A percentile compares a stretch with the other conserved stretches of the same genome.
These are phyloP conservation scores for Straminergon stramineum DNA, from an alignment of 225 moss, liverwort and hornwort species.

Conservation along the genomic window DNA sequence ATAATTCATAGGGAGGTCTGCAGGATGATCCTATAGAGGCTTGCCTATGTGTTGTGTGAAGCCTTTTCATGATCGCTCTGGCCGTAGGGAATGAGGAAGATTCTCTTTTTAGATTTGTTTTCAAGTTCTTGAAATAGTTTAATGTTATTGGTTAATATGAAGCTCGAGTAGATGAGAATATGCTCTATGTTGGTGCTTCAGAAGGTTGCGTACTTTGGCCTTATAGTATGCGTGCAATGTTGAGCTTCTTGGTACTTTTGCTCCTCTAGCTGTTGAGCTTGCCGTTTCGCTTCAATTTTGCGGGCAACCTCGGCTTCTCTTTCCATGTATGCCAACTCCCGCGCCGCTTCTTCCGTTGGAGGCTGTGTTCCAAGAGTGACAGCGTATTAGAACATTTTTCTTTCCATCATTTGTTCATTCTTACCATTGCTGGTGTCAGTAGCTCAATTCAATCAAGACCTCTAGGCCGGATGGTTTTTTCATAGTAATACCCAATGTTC, in stretches of 20 bases:
- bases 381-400: background rate
- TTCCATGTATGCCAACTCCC: constrained; percentile 12
- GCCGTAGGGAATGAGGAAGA: background rate
- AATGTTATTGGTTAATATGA: background rate
- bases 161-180: background rate
- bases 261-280: constrained; percentile 13
- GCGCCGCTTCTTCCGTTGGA: constrained; percentile 34
- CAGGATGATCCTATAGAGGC: background rate
- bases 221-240: constrained; percentile 8
- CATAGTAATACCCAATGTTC: background rate
- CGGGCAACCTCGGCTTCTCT: constrained; percentile 18
- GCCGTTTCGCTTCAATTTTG: constrained; percentile 16
- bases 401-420: background rate
- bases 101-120: background rate
- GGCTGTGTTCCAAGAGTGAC: constrained; percentile 9
- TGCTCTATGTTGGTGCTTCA: background rate
- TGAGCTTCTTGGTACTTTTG: constrained; percentile 22
- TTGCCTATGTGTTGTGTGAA: background rate
- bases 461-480: background rate
- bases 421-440: background rate
- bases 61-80: background rate
- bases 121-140: background rate
- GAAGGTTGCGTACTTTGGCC: constrained; percentile 23
- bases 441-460: background rate
- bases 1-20: background rate